A percentile compares a stretch with the other conserved stretches of the same genome.
Evolutionary conservation across 1,284 basidiomycete genomes (phyloP).

Genomic region (Entoloma clypeatum): DNA sequence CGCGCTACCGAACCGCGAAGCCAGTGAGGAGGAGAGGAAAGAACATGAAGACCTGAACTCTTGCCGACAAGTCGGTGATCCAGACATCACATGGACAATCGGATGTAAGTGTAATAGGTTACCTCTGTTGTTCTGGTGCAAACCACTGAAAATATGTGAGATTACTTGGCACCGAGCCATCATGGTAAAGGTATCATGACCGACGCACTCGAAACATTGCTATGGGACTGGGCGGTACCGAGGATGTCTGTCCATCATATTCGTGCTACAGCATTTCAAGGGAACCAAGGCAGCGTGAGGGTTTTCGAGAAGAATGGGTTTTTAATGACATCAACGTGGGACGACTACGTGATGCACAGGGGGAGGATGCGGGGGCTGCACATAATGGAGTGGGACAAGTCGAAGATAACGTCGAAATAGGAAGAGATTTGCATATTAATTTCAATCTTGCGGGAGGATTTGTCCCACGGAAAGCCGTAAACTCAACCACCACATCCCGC

Average conservation of each 20-base stretch:
- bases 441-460: too few relatives aligned
- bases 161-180: slow-evolving; percentile 52
- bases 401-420: too few relatives aligned
- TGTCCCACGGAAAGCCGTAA: too few relatives aligned
- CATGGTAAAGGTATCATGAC: slow-evolving; percentile 69
- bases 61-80: slow-evolving; percentile 38
- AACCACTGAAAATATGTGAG: slow-evolving; percentile 26
- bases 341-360: slow-evolving; percentile 35
- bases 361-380: slow-evolving; percentile 26
- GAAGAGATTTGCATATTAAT: too few relatives aligned
- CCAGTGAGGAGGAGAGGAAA: slow-evolving; percentile 28
- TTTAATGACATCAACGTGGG: slow-evolving; percentile 34
- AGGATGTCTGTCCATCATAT: slow-evolving; percentile 52
- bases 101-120: slow-evolving; percentile 38
- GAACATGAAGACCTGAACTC: slow-evolving; percentile 36
- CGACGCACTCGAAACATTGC: slow-evolving; percentile 46
- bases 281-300: slow-evolving; percentile 52
- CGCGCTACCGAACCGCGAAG: slow-evolving; percentile 16
- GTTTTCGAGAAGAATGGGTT: slow-evolving; percentile 69
- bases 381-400: slow-evolving; percentile 27
- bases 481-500: slow-evolving; percentile 9
- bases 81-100: slow-evolving; percentile 48
- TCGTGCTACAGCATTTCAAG: slow-evolving; percentile 40
- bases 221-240: slow-evolving; percentile 54
- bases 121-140: neutral